Conservation (phyloP, 768 basidiomycete genomes). For the Hortiboletus campestris region DNA sequence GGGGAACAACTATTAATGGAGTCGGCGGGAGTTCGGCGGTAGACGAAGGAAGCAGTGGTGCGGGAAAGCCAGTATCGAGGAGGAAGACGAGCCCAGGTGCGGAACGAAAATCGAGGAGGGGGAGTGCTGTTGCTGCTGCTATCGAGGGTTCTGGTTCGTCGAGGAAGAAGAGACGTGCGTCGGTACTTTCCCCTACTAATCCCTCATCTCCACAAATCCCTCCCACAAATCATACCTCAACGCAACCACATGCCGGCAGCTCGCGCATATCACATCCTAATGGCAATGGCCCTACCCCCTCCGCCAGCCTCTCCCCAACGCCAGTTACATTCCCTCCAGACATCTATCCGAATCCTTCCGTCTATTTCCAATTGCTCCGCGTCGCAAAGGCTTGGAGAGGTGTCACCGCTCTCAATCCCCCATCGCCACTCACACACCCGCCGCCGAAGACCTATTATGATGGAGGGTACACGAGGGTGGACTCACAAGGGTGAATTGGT, state of each 20-base stretch:
- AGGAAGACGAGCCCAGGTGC: conserved; percentile 39
- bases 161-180: conserved; percentile 40
- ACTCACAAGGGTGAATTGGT: conserved; percentile 29
- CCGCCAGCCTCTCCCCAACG: conserved; percentile 17
- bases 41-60: conserved; percentile 15
- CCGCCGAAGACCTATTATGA: conserved; percentile 27
- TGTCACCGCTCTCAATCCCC: conserved; percentile 51
- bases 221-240: conserved; percentile 7
- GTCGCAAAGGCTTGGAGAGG: conserved; percentile 68
- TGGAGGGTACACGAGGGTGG: conserved; percentile 20
- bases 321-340: conserved; percentile 40
- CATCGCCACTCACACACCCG: conserved; percentile 13
- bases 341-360: conserved; percentile 32
- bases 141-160: conserved; percentile 33
- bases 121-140: conserved; percentile 34
- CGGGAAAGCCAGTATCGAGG: conserved; percentile 28
- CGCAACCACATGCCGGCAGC: conserved; percentile 15
- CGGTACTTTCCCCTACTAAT: conserved; percentile 31
- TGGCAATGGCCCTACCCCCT: not conserved
- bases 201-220: conserved; percentile 19
- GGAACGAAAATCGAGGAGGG: conserved; percentile 38
- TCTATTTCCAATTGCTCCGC: conserved; percentile 50
- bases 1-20: conserved; percentile 22
- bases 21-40: conserved; percentile 7
- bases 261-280: conserved; percentile 19